Evolutionary conservation across 768 basidiomycete genomes (phyloP).

Genomic region (Mycena olivaceomarginata): DNA sequence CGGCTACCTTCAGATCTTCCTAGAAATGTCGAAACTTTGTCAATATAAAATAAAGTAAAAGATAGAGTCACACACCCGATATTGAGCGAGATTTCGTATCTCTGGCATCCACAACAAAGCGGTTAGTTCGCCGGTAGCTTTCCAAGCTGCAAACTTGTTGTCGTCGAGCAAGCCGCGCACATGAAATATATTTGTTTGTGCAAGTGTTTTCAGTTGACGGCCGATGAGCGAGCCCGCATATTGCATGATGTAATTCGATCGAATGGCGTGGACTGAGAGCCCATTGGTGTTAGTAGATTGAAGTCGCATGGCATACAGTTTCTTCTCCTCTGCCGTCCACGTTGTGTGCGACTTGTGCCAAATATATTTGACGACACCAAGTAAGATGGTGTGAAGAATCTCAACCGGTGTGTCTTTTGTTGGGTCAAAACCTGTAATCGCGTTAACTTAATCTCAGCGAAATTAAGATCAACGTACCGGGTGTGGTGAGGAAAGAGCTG

Average conservation of each 20-base stretch:
- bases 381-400: no score
- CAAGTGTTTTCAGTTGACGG: slow-evolving; percentile 61
- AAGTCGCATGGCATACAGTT: slow-evolving; percentile 52
- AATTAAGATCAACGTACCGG: not conserved
- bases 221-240: slow-evolving; percentile 65
- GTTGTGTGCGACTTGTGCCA: slow-evolving; percentile 59
- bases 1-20: slow-evolving; percentile 28
- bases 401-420: not conserved
- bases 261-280: slow-evolving; percentile 56
- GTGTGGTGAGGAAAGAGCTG: not conserved
- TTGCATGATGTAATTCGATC: slow-evolving; percentile 64
- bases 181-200: slow-evolving; percentile 61
- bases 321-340: slow-evolving; percentile 53
- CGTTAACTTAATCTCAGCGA: no score
- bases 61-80: slow-evolving; percentile 51
- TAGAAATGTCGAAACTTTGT: not conserved
- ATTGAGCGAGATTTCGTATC: slow-evolving; percentile 59
- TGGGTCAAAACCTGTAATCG: slow-evolving; percentile 52
- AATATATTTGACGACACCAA: slow-evolving; percentile 55
- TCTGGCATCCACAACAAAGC: slow-evolving; percentile 64
- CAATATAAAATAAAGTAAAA: not conserved
- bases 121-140: slow-evolving; percentile 56
- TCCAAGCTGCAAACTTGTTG: slow-evolving; percentile 51
- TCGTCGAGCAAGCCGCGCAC: slow-evolving; percentile 54
- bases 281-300: slow-evolving; percentile 56